Evolutionary conservation across 495 filamentous ascomycete species (phyloP).

Genomic region (Aspergillus homomorphus): DNA sequence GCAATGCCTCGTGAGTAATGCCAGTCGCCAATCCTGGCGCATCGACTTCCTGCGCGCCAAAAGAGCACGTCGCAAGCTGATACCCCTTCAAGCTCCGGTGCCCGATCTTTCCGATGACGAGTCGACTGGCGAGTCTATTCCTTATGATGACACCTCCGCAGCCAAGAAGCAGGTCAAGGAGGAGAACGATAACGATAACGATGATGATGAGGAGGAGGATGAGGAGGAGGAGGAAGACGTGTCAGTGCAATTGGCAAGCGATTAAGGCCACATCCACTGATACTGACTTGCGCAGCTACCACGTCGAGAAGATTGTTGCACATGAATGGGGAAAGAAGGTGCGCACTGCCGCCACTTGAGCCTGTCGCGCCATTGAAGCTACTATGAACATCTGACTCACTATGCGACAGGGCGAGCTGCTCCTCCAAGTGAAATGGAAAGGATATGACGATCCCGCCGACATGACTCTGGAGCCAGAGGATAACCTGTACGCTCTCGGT

Average conservation of each 20-base stretch:
- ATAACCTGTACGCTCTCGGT: slow-evolving; percentile 41
- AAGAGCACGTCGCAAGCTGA: slow-evolving; percentile 13
- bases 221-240: slow-evolving; percentile 43
- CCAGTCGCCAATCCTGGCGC: neutral
- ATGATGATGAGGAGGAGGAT: slow-evolving; percentile 38
- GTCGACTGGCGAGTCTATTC: slow-evolving; percentile 40
- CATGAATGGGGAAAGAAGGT: slow-evolving; percentile 46
- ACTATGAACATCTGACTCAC: slow-evolving; percentile 13
- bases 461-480: slow-evolving; percentile 59
- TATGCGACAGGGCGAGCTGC: slow-evolving; percentile 35
- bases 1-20: slow-evolving; percentile 41
- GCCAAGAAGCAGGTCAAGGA: slow-evolving; percentile 26
- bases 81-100: slow-evolving; percentile 31
- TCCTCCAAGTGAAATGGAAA: slow-evolving; percentile 61
- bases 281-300: slow-evolving; percentile 49
- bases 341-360: slow-evolving; percentile 7
- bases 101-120: slow-evolving; percentile 47
- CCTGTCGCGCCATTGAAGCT: neutral
- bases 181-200: slow-evolving; percentile 31
- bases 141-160: slow-evolving; percentile 34
- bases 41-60: slow-evolving; percentile 16
- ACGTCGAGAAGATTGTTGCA: slow-evolving; percentile 56
- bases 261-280: neutral
- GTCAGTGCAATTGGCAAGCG: slow-evolving; percentile 26
- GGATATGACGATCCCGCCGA: slow-evolving; percentile 56